Percentiles rank a stretch among this genome's conserved stretches.
phyloP scores from a whole-genome alignment of 768 basidiomycete species.

The Tephrocybe sp. region DNA sequence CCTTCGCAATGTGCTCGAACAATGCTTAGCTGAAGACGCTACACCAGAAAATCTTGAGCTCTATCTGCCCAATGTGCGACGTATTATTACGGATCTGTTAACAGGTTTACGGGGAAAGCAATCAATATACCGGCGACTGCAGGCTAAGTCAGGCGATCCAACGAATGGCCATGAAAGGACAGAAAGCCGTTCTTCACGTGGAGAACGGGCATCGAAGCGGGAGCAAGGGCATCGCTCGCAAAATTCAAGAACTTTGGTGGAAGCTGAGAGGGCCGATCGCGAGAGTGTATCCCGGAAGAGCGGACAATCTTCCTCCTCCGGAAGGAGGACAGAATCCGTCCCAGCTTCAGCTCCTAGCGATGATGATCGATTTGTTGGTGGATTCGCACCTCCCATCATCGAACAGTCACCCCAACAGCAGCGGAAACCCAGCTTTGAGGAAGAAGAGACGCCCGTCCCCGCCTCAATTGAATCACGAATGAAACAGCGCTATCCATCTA shows the following conservation, averaged over 20 bases:
- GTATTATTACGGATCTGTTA: slow-evolving; percentile 89
- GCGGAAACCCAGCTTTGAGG: slow-evolving; percentile 9
- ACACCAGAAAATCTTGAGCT: slow-evolving; percentile 79
- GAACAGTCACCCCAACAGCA: slow-evolving; percentile 11
- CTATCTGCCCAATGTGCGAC: slow-evolving; percentile 87
- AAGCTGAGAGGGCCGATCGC: slow-evolving; percentile 38
- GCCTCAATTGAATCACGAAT: slow-evolving; percentile 4
- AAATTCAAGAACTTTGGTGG: slow-evolving; percentile 37
- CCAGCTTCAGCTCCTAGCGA: slow-evolving; percentile 22
- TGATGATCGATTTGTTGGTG: slow-evolving; percentile 49
- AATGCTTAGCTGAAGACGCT: slow-evolving; percentile 89
- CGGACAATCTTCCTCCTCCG: slow-evolving; percentile 38
- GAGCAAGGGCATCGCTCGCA: slow-evolving; percentile 48
- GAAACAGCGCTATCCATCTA: slow-evolving; percentile 9
- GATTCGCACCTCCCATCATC: slow-evolving; percentile 33
- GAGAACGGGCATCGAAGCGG: slow-evolving; percentile 32
- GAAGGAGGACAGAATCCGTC: slow-evolving; percentile 32
- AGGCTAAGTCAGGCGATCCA: slow-evolving; percentile 46
- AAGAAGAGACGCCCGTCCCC: slow-evolving; percentile 14
- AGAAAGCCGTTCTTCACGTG: slow-evolving; percentile 57
- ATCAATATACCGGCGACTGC: slow-evolving; percentile 75
- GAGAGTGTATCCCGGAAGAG: slow-evolving; percentile 37
- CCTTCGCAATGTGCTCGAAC: slow-evolving; percentile 84
- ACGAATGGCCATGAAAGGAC: slow-evolving; percentile 43
- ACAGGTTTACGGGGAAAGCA: slow-evolving; percentile 94